Evolutionary conservation across 2,329 filamentous ascomycete species (phyloP), one percentile per base, ranked within the genome.

Genomic region (Verticillium nonalfalfae): DNA sequence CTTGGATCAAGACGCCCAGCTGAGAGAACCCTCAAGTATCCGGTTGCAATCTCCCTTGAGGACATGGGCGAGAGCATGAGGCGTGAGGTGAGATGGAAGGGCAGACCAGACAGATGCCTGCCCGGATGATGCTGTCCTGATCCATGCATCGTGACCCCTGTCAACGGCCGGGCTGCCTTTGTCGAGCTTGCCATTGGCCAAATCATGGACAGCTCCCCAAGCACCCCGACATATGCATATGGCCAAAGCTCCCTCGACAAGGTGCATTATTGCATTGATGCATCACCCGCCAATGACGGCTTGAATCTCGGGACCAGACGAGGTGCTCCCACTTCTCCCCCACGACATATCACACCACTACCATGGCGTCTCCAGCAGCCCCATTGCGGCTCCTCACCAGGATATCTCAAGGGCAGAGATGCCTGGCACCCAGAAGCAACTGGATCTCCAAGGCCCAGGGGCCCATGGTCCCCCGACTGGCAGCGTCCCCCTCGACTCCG

Each of bases 291-390:
- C 15, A 31, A 56, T 38, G 45, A 50, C 45, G 45, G 45, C 45
- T 50, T 50, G 6, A 13, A 50, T 50, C 45, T 56, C 35, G 6
- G 50, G 14, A 54, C 10, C 55, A 9, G 55, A 34, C 26, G 31
- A 10, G 9, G 35, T 50, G 45, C n/a, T 50, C 18, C 7, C 18
- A 50, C 45, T 10, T 56, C 59, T 56, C 59, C 14, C 21, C 57
- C 35, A 52, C 61, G 40, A 59, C 60, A 31, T 26, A 36, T 26
- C 38, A 15, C 59, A 57, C 15, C 56, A 57, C 40, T 57, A 21
- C 58, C 36, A 58, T 58, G 57, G 50, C 31, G 57, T 14, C 38
- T 26, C 50, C 57, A 58, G 45, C 34, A 50, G 40, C 57, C 7
- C 38, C 57, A 11, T 50, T 58, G 38, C 38, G 57, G 39, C 57